These are phyloP conservation scores for Fusarium setosum DNA, from an alignment of 2,329 filamentous ascomycete species.

Conservation along the genomic window DNA sequence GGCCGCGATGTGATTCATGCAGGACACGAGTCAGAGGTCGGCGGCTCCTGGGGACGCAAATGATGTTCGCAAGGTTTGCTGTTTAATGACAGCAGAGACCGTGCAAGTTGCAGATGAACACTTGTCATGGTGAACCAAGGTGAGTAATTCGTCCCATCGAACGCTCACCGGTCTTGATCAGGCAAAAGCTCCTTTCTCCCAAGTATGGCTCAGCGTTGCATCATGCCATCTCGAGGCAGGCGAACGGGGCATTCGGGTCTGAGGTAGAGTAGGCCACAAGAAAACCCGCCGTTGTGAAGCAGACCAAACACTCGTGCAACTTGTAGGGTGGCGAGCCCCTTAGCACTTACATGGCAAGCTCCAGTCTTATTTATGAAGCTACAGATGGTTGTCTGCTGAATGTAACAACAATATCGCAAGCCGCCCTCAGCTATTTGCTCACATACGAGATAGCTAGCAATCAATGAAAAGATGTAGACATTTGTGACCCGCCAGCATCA, in stretches of 20 bases:
- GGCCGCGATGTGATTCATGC: constrained; percentile 41
- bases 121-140: constrained; percentile 15
- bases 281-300: neutral
- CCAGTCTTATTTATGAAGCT: neutral
- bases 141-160: constrained; percentile 7
- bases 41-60: constrained; percentile 3
- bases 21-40: constrained; percentile 37
- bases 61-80: constrained; percentile 12
- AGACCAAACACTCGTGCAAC: neutral
- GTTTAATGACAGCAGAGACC: constrained; percentile 5
- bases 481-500: constrained; percentile 2
- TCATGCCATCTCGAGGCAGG: constrained; percentile 7
- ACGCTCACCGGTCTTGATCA: constrained; percentile 15
- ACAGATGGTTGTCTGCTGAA: constrained; percentile 1
- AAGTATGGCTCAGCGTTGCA: neutral
- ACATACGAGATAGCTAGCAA: constrained; percentile 6
- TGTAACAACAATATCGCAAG: constrained; percentile 6
- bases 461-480: constrained; percentile 1
- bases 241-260: constrained; percentile 1
- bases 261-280: neutral
- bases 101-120: neutral
- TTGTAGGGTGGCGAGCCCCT: neutral
- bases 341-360: neutral
- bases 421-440: neutral
- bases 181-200: neutral